Conservation (phyloP, 1,139 yeast species). For the Lodderomyces pseudojiufengensis region DNA sequence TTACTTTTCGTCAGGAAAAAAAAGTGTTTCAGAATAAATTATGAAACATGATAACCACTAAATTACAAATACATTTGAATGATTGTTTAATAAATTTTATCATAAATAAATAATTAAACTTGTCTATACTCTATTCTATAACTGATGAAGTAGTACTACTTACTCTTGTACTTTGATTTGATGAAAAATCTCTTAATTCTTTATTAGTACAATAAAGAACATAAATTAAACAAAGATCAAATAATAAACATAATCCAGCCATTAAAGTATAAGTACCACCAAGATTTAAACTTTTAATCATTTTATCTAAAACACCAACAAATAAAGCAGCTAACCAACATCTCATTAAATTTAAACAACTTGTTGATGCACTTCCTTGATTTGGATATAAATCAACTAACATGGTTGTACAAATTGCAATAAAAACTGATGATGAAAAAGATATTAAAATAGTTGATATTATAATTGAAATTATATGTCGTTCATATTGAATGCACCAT, state of each 20-base stretch:
- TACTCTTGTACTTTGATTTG: conserved; percentile 1
- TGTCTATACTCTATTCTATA: neutral
- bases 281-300: conserved; percentile 25
- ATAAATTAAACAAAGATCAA: conserved; percentile 19
- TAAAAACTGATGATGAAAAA: conserved; percentile 24
- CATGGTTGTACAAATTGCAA: conserved; percentile 31
- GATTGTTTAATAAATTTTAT: too few species aligned
- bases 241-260: conserved; percentile 25
- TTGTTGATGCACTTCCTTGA: conserved; percentile 33
- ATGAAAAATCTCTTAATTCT: neutral
- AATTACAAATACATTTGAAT: too few species aligned
- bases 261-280: conserved; percentile 39
- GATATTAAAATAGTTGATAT: conserved; percentile 31
- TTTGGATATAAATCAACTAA: conserved; percentile 36
- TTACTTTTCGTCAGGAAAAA: too few species aligned
- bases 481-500: conserved; percentile 33
- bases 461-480: conserved; percentile 27
- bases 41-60: too few species aligned
- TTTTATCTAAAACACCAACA: conserved; percentile 30
- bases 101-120: too few species aligned
- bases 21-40: too few species aligned
- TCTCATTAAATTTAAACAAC: conserved; percentile 35
- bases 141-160: neutral
- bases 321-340: conserved; percentile 36
- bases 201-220: conserved; percentile 11